phyloP scores from a whole-genome alignment of 1,284 basidiomycete species.

The Ceratorhiza oryzae-sativae region DNA sequence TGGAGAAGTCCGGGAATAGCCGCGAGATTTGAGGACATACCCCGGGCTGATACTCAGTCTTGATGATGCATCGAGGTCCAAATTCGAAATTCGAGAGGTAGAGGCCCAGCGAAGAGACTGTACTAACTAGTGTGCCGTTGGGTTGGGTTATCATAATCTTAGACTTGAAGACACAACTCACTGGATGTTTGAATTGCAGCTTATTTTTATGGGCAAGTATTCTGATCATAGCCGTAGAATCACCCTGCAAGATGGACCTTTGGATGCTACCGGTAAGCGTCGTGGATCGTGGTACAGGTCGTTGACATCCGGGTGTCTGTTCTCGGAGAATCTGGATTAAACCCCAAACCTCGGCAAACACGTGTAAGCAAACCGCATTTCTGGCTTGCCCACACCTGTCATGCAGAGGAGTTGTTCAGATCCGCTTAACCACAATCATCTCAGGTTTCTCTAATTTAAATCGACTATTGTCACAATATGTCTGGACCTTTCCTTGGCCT shows the following conservation, averaged over 20 bases:
- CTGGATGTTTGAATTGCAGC: background rate
- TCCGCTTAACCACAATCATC: background rate
- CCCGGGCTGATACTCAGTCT: background rate
- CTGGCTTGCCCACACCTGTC: conserved; percentile 5
- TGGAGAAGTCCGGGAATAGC: conserved; percentile 1
- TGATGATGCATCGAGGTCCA: no score
- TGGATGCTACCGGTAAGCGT: no score
- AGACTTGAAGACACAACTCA: background rate
- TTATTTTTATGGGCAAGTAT: no score
- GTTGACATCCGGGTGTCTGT: background rate
- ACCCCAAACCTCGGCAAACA: background rate
- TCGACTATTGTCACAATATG: background rate
- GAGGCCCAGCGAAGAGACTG: background rate
- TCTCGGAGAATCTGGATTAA: background rate
- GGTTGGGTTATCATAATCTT: background rate
- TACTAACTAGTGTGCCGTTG: no score
- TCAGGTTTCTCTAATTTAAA: background rate
- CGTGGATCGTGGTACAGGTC: background rate
- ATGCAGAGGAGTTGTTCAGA: conserved; percentile 1
- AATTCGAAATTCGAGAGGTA: background rate
- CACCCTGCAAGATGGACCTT: no score
- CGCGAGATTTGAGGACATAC: background rate
- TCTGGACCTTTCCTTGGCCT: conserved; percentile 4
- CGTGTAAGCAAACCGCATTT: background rate
- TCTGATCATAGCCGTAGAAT: no score